Conservation (phyloP, 2,329 filamentous ascomycete genomes). For the Aaosphaeria pasadenensis region DNA sequence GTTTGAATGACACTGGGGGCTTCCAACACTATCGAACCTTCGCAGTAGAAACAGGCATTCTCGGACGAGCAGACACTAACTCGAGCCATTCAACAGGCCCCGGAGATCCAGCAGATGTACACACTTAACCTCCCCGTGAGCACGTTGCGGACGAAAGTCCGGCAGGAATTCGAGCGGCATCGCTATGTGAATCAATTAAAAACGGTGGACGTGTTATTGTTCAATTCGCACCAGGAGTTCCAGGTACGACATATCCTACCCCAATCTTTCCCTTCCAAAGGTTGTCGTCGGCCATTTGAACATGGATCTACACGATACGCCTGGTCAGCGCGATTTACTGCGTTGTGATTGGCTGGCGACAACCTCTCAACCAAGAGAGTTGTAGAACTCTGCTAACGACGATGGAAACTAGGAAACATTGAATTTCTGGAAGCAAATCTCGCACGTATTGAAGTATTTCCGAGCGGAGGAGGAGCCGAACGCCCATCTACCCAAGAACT, state of each 20-base stretch:
- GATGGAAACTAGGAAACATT: constrained; percentile 72
- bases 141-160: constrained; percentile 84
- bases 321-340: too few relatives aligned
- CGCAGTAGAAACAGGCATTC: too few relatives aligned
- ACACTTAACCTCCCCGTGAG: constrained; percentile 85
- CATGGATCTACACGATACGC: too few relatives aligned
- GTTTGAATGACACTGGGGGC: too few relatives aligned
- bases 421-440: constrained; percentile 98
- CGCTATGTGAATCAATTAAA: constrained; percentile 86
- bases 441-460: constrained; percentile 97
- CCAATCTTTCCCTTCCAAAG: neutral
- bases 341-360: too few relatives aligned
- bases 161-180: constrained; percentile 95
- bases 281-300: neutral
- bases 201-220: constrained; percentile 84
- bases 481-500: constrained; percentile 76
- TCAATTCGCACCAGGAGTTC: constrained; percentile 89
- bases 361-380: neutral
- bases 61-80: too few relatives aligned
- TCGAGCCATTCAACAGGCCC: constrained; percentile 59
- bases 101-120: constrained; percentile 98
- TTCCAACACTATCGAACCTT: too few relatives aligned
- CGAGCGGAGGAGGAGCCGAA: constrained; percentile 78
- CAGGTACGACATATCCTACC: constrained; percentile 60
- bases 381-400: too few relatives aligned